These are phyloP conservation scores for Camelina laxa DNA, from an alignment of 345 rosid species.

Conservation along the genomic window DNA sequence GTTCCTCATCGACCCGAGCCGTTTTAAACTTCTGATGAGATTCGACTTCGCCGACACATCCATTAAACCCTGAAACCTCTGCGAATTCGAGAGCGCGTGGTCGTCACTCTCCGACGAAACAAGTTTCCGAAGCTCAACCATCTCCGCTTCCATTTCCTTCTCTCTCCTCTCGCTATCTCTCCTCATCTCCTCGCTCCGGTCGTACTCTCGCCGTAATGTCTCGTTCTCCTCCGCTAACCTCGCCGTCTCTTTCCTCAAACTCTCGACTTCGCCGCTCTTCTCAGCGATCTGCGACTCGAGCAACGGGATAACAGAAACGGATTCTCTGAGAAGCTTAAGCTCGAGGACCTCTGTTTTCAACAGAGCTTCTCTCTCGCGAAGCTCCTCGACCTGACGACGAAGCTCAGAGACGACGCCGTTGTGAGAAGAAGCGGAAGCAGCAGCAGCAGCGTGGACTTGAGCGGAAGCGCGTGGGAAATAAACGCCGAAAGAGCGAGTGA, in stretches of 20 bases:
- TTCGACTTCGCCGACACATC: conserved; percentile 62
- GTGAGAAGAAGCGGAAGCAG: conserved; percentile 49
- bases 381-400: conserved; percentile 73
- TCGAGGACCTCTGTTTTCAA: conserved; percentile 78
- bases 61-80: conserved; percentile 70
- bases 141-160: conserved; percentile 57
- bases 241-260: conserved; percentile 43
- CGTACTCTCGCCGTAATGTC: conserved; percentile 44
- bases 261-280: conserved; percentile 54
- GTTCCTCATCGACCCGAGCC: conserved; percentile 43
- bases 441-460: conserved; percentile 70
- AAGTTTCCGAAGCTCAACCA: conserved; percentile 56
- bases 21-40: conserved; percentile 56
- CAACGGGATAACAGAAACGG: conserved; percentile 73
- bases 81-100: conserved; percentile 59
- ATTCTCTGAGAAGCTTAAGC: conserved; percentile 69
- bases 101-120: conserved; percentile 56
- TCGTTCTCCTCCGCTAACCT: conserved; percentile 56
- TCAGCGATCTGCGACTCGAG: conserved; percentile 60
- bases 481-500: conserved; percentile 77
- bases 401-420: conserved; percentile 63
- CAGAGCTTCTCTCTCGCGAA: conserved; percentile 70
- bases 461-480: conserved; percentile 97
- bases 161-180: conserved; percentile 49
- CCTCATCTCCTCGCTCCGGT: conserved; percentile 39